Conservation (phyloP, 2,329 filamentous ascomycete species). For the Fusarium sp. region DNA sequence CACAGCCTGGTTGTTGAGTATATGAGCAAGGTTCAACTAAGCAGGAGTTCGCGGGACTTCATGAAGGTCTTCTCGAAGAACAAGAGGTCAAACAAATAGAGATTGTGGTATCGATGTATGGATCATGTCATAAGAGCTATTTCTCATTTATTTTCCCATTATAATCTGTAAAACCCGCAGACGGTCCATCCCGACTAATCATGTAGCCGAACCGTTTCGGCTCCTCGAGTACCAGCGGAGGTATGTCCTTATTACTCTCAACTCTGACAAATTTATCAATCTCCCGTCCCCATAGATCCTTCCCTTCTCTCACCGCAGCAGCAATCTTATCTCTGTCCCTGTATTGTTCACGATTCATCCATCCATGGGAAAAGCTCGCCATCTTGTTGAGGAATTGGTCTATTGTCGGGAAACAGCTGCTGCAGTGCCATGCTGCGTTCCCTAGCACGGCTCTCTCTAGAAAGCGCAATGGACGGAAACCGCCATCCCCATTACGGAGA, state of each 20-base stretch:
- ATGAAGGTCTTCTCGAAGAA: too few species aligned
- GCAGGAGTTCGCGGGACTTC: too few species aligned
- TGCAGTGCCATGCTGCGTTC: conserved; percentile 74
- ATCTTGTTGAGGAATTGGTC: conserved; percentile 70
- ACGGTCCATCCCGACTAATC: conserved; percentile 61
- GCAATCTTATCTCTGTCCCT: conserved; percentile 66
- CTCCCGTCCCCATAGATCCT: conserved; percentile 69
- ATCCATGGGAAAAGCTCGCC: conserved; percentile 68
- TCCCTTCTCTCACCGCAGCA: conserved; percentile 64
- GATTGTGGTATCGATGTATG: too few species aligned
- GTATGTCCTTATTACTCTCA: conserved; percentile 67
- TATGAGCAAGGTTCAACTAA: too few species aligned
- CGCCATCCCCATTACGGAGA: conserved; percentile 65
- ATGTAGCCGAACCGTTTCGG: conserved; percentile 61
- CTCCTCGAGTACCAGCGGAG: conserved; percentile 60
- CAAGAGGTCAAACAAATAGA: too few species aligned
- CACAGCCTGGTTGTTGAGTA: too few species aligned
- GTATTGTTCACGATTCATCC: conserved; percentile 66
- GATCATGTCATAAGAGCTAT: too few species aligned
- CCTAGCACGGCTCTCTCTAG: conserved; percentile 61
- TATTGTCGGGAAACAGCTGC: conserved; percentile 71
- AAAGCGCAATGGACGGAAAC: conserved; percentile 55
- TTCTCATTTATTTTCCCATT: not conserved
- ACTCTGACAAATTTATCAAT: conserved; percentile 64
- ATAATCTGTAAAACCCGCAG: conserved; percentile 66